These are phyloP conservation scores for Diaporthe citrichinensis DNA, from an alignment of 2,329 filamentous ascomycete genomes.

Conservation along the genomic window DNA sequence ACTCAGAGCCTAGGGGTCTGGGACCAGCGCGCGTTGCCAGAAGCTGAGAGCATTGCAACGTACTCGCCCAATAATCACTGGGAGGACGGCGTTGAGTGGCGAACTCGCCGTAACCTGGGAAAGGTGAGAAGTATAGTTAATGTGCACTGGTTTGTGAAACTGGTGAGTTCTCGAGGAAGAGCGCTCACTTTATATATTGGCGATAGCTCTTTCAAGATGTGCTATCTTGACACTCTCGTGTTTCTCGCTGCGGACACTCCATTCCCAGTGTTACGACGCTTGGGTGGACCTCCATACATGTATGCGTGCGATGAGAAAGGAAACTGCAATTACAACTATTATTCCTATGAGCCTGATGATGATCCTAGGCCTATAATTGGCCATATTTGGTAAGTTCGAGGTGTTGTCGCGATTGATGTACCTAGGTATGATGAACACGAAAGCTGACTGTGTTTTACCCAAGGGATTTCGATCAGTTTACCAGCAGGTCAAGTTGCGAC, in stretches of 20 bases:
- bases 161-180: not conserved
- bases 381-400: no score
- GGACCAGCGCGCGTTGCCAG: not conserved
- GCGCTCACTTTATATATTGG: not conserved
- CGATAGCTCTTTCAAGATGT: not conserved
- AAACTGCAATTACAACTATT: no score
- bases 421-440: no score
- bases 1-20: not conserved
- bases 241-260: not conserved
- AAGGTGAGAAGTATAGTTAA: not conserved
- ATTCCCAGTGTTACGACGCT: not conserved
- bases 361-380: no score
- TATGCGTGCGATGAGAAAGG: no score
- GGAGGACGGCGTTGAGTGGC: not conserved
- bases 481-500: no score
- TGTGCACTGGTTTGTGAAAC: not conserved
- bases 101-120: not conserved
- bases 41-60: not conserved
- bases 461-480: no score
- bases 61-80: no score
- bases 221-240: not conserved
- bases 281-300: not conserved
- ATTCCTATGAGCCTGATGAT: no score
- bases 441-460: no score
- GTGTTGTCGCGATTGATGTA: no score